Conservation (phyloP, 768 basidiomycete species). For the Infundibulicybe gibba region DNA sequence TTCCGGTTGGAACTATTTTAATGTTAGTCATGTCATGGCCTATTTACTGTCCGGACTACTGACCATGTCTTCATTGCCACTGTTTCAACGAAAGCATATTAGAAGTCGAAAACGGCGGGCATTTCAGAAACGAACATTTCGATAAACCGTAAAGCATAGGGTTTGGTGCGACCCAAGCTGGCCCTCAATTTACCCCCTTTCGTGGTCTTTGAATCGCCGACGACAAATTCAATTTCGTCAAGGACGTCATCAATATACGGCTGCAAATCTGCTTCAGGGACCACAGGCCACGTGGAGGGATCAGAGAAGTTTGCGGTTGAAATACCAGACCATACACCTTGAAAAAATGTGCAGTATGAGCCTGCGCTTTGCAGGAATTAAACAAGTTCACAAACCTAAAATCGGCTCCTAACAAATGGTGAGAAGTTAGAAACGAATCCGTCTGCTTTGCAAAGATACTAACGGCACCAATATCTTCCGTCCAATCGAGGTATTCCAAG, state of each 20-base stretch:
- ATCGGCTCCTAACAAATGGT: constrained; percentile 20
- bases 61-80: constrained; percentile 29
- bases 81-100: not conserved
- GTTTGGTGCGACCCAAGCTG: constrained; percentile 48
- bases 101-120: not conserved
- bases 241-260: constrained; percentile 30
- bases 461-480: constrained; percentile 33
- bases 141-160: constrained; percentile 43
- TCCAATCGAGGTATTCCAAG: constrained; percentile 38
- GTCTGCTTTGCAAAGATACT: constrained; percentile 2
- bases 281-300: constrained; percentile 28
- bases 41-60: not conserved
- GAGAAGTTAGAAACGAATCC: not conserved
- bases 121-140: constrained; percentile 36
- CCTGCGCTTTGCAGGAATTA: not conserved
- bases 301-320: constrained; percentile 30
- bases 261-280: constrained; percentile 27
- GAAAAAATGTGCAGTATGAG: not conserved
- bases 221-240: constrained; percentile 49
- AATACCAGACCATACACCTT: constrained; percentile 23
- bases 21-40: not conserved
- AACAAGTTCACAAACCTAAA: constrained; percentile 14
- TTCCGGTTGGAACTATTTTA: constrained; percentile 20
- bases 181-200: constrained; percentile 38
- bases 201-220: constrained; percentile 43